These are phyloP conservation scores for Jamesozyma hellenica DNA, from an alignment of 805 yeast genomes.

Conservation along the genomic window DNA sequence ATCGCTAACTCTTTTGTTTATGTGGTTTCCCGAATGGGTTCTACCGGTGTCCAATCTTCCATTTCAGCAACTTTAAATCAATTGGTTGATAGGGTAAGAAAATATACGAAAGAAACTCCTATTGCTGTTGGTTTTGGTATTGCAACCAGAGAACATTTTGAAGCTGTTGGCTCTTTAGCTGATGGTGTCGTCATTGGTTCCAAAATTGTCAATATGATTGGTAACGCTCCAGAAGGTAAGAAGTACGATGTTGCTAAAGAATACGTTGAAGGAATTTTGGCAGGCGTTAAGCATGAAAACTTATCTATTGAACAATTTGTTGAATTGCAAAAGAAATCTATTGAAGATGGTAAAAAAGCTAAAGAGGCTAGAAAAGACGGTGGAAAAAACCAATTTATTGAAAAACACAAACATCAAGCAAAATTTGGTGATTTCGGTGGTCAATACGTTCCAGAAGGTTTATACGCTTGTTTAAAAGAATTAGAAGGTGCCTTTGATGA, in stretches of 20 bases:
- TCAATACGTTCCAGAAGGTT: constrained; percentile 94
- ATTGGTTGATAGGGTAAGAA: constrained; percentile 66
- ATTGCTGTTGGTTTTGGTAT: constrained; percentile 97
- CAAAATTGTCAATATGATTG: constrained; percentile 62
- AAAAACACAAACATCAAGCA: constrained; percentile 58
- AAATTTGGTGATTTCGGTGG: constrained; percentile 96
- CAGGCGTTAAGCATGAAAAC: constrained; percentile 37
- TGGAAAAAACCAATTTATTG: constrained; percentile 32
- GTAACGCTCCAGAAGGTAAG: constrained; percentile 48
- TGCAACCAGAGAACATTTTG: constrained; percentile 82
- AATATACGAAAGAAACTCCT: constrained; percentile 65
- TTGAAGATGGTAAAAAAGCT: background rate
- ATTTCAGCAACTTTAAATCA: constrained; percentile 53
- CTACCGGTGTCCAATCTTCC: constrained; percentile 76
- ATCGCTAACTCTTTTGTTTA: constrained; percentile 94
- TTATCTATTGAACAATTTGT: constrained; percentile 30
- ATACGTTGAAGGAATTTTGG: constrained; percentile 61
- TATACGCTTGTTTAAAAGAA: constrained; percentile 83
- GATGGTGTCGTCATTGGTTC: constrained; percentile 97
- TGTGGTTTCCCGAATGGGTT: constrained; percentile 96
- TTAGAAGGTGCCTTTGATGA: constrained; percentile 79
- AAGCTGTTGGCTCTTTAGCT: constrained; percentile 65
- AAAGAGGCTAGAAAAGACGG: constrained; percentile 5
- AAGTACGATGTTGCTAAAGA: constrained; percentile 54
- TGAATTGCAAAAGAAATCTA: constrained; percentile 27